A percentile compares a stretch with the other conserved stretches of the same genome.
These are phyloP conservation scores for Cytospora piceicola DNA, from an alignment of 2,329 filamentous ascomycete species.

Conservation along the genomic window DNA sequence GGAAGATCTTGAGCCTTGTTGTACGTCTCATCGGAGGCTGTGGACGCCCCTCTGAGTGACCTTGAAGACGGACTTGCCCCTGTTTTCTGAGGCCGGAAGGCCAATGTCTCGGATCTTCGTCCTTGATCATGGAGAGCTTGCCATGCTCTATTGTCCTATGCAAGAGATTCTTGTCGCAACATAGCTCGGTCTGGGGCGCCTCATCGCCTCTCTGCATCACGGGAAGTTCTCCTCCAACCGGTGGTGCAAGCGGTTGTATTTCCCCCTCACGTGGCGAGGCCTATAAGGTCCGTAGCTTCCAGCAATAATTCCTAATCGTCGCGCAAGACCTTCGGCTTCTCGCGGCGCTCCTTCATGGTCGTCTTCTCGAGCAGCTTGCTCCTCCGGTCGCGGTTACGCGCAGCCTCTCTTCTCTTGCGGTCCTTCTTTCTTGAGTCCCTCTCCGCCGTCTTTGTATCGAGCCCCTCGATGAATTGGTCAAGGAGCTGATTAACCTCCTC, in stretches of 20 bases:
- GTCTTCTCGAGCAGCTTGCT: conserved; percentile 32
- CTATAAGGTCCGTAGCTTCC: background rate
- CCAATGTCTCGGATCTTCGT: background rate
- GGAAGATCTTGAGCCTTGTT: too few relatives aligned
- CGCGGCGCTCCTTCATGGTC: conserved; percentile 2
- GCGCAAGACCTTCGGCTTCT: conserved; percentile 5
- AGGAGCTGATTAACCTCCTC: conserved; percentile 36
- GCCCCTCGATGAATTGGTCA: conserved; percentile 32
- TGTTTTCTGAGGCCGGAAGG: background rate
- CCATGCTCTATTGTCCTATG: background rate
- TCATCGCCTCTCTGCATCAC: background rate
- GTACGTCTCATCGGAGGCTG: background rate
- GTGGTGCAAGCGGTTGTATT: background rate
- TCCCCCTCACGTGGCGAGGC: background rate
- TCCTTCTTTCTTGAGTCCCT: conserved; percentile 34
- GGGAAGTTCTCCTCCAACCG: background rate
- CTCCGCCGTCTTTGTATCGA: conserved; percentile 35
- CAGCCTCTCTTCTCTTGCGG: conserved; percentile 25
- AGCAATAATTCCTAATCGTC: background rate
- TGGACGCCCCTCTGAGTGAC: too few relatives aligned
- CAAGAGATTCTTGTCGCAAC: background rate
- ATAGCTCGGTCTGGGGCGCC: background rate
- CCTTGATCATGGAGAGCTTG: background rate
- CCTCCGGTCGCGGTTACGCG: conserved; percentile 23
- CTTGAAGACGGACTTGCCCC: background rate